Base-by-base conservation (phyloP, 2,329 filamentous ascomycete species). In the Coniella vitis region DNA sequence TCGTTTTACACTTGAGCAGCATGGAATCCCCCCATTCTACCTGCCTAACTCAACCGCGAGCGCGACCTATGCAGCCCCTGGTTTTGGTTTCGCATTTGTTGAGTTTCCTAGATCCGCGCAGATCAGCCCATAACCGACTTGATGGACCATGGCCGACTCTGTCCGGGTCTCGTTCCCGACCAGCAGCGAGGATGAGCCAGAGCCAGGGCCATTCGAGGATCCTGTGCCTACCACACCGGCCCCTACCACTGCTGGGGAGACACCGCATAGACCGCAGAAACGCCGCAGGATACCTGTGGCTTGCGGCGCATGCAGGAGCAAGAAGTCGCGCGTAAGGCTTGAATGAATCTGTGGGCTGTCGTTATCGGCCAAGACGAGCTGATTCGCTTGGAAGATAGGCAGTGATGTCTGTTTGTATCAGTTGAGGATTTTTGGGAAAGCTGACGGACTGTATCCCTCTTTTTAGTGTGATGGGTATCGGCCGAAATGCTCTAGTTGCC, bases 381-480 rank as follows among this genome's bases (percentile, higher is more conserved):
- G n/a, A n/a, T 21, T 38, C 25, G 25, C 25, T 29, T 29, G 25
- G 25, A n/a, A n/a, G 25, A 16, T 16, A 12, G 2, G 8, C 16
- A 16, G 39, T 9, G 8, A 14, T 41, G 16, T 20, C 7, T 20
- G 14, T 31, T n/a, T 25, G 2, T 29, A 21, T 29, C 4, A 0
- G n/a, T 17, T 4, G 35, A 16, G n/a, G 35, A 9, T 37, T 16
- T 29, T 40, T 9, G 4, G 17, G 19, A 29, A 12, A 40, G 38
- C 49, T 52, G 20, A 52, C 43, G 21, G 25, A 16, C 25, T 16
- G 35, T 34, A 5, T 32, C 32, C 8, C n/a, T 5, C 25, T 29
- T 20, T 31, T 32, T 29, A 54, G 51, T 54, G 51, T 20, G 51
- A 54, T 45, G 51, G 51, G n/a, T 45, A 38, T 36, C 48, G 51